These are phyloP conservation scores for Chenopodium berlandieri DNA, from an alignment of 148 eudicot species.

Conservation along the genomic window DNA sequence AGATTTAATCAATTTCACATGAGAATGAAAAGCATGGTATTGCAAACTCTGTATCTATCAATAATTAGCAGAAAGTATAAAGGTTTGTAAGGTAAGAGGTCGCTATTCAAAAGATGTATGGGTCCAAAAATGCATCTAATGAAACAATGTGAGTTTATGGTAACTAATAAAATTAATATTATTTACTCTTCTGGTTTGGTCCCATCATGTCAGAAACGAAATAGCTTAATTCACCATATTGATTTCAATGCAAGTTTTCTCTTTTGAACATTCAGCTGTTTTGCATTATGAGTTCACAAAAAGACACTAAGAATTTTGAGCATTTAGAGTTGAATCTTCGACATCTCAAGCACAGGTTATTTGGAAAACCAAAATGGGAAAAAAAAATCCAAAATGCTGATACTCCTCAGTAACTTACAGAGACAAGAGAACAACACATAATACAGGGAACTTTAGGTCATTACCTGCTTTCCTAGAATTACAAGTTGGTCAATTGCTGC, in stretches of 20 bases:
- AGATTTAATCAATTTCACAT: not conserved
- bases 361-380: not conserved
- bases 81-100: too few relatives aligned
- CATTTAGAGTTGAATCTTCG: not conserved
- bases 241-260: not conserved
- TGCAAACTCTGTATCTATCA: not conserved
- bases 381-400: not conserved
- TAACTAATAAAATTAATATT: too few relatives aligned
- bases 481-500: constrained; percentile 97
- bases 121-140: too few relatives aligned
- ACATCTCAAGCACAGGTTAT: not conserved
- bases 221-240: not conserved
- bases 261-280: not conserved
- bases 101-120: too few relatives aligned
- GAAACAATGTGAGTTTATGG: too few relatives aligned
- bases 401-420: not conserved
- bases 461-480: constrained; percentile 86
- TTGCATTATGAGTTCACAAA: not conserved
- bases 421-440: not conserved
- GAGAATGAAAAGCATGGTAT: not conserved
- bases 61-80: too few relatives aligned
- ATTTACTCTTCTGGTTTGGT: not conserved
- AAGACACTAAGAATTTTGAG: too few relatives aligned
- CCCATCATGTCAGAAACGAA: not conserved
- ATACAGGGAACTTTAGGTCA: not conserved